Conservation (phyloP, 1,284 basidiomycete species). For the Rhodotorula glutinis region DNA sequence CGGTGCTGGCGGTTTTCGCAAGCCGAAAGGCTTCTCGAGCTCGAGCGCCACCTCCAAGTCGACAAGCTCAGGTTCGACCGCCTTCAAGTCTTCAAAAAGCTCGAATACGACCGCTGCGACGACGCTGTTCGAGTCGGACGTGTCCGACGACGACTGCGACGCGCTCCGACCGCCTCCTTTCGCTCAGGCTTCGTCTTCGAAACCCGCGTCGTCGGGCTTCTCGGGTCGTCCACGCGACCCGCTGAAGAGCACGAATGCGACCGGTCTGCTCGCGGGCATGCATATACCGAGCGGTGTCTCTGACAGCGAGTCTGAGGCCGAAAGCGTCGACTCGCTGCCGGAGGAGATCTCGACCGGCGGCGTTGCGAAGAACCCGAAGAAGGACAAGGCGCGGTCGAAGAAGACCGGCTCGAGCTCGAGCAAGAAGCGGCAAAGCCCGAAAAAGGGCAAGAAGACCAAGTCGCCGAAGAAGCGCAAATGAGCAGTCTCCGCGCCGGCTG, state of each 20-base stretch:
- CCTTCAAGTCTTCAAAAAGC: no score
- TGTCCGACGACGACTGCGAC: not conserved
- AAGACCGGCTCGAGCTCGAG: not conserved
- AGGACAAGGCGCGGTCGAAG: not conserved
- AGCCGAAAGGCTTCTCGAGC: not conserved
- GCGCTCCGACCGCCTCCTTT: not conserved
- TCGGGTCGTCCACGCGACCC: not conserved
- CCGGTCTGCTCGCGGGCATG: not conserved
- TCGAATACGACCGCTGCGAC: not conserved
- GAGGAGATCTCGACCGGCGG: slow-evolving; percentile 1
- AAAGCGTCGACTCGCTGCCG: not conserved
- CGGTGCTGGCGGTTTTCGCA: not conserved
- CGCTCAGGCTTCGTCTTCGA: not conserved
- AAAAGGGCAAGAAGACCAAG: not conserved
- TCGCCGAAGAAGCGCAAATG: not conserved
- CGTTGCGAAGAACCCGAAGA: not conserved
- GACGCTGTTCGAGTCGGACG: not conserved
- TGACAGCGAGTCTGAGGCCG: not conserved
- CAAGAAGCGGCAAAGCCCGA: not conserved
- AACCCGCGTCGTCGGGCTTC: not conserved
- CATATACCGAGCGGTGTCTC: not conserved
- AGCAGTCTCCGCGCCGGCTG: no score
- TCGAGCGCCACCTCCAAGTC: not conserved
- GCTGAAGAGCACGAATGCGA: not conserved
- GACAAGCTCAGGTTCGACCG: not conserved